Evolutionary conservation across 352 stramenopile genomes (phyloP).

Genomic region (Lagenidium giganteum): DNA sequence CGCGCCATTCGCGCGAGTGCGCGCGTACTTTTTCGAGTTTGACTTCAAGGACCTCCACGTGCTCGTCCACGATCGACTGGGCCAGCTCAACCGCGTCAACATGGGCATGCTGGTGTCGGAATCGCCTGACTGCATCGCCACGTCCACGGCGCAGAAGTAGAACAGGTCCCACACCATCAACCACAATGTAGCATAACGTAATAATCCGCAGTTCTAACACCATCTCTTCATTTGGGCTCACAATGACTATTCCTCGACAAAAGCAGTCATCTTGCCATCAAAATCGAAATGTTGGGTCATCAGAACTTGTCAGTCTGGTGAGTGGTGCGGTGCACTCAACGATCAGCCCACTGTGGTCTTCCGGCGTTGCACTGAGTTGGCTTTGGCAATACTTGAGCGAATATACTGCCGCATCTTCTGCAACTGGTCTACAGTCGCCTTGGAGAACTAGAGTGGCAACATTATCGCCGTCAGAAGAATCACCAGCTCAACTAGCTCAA

Average conservation of each 20-base stretch:
- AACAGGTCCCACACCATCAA: too few species aligned
- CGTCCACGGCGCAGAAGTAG: too few species aligned
- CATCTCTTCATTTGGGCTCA: too few species aligned
- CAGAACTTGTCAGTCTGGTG: too few species aligned
- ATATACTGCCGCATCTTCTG: constrained; percentile 36
- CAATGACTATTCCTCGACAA: too few species aligned
- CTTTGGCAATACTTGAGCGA: constrained; percentile 12
- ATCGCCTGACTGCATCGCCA: constrained; percentile 46
- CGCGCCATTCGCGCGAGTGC: constrained; percentile 73
- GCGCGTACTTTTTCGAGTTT: constrained; percentile 84
- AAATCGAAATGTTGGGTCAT: too few species aligned
- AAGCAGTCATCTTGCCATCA: too few species aligned
- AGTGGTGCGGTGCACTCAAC: constrained; percentile 10
- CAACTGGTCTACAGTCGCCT: constrained; percentile 40
- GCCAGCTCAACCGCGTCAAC: constrained; percentile 25
- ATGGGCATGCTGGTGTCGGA: constrained; percentile 40
- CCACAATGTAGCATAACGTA: too few species aligned
- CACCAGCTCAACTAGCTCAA: too few species aligned
- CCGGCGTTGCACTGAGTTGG: neutral
- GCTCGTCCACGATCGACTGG: constrained; percentile 30
- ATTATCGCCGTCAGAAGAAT: too few species aligned
- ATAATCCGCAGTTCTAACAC: too few species aligned
- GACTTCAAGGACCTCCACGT: constrained; percentile 35
- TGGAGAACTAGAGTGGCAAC: constrained; percentile 27
- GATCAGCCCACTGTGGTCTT: neutral